Conservation (phyloP, 2,329 filamentous ascomycete species). For the Pyricularia grisea region DNA sequence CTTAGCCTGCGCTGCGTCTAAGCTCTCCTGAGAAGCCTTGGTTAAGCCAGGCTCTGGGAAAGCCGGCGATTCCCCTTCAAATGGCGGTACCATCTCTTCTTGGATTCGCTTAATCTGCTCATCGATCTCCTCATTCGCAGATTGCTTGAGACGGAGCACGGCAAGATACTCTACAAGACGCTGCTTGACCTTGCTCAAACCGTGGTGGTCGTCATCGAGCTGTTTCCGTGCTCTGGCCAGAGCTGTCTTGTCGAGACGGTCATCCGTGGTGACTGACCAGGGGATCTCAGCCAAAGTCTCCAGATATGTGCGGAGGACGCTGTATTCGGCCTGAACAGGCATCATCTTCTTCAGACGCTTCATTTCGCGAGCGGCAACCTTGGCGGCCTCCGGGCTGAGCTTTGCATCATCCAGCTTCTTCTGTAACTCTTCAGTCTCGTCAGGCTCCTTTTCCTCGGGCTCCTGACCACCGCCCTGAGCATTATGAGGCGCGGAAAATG, state of each 20-base stretch:
- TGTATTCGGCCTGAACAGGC: conserved; percentile 90
- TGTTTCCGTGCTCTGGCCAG: conserved; percentile 74
- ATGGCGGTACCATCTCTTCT: conserved; percentile 39
- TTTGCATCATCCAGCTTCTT: conserved; percentile 77
- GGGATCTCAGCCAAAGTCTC: conserved; percentile 92
- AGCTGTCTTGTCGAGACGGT: conserved; percentile 75
- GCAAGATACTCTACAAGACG: conserved; percentile 89
- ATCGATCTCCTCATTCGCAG: conserved; percentile 75
- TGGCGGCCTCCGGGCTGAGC: conserved; percentile 74
- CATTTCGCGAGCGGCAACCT: conserved; percentile 84
- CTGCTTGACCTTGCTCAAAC: conserved; percentile 95
- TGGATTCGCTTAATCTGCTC: conserved; percentile 63
- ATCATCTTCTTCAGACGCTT: conserved; percentile 90
- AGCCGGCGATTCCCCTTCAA: conserved; percentile 9
- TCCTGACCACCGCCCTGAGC: neutral
- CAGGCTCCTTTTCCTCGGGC: conserved; percentile 55
- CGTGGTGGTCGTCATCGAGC: conserved; percentile 92
- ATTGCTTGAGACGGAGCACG: conserved; percentile 90
- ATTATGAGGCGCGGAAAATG: conserved; percentile 10
- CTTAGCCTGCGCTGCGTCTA: conserved; percentile 46
- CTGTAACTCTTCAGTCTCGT: conserved; percentile 85
- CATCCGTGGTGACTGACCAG: conserved; percentile 77
- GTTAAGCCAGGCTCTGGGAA: conserved; percentile 21
- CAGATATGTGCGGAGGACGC: conserved; percentile 85
- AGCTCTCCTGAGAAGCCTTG: conserved; percentile 19